phyloP scores from a whole-genome alignment of 495 filamentous ascomycete genomes.

The Penicillium verhagenii region DNA sequence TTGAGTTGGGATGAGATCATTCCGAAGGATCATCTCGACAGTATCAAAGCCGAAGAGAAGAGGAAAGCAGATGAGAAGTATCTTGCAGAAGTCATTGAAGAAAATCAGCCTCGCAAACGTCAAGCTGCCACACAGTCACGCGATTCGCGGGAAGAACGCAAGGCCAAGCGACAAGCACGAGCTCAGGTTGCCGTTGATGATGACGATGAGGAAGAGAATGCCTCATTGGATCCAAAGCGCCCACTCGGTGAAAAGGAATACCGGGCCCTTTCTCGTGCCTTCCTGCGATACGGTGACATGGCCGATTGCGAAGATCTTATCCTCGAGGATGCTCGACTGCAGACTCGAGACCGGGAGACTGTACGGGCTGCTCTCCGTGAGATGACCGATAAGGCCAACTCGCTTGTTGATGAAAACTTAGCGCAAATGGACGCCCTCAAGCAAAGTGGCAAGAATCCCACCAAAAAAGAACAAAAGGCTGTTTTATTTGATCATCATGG shows the following conservation, averaged over 20 bases:
- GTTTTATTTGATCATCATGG: conserved; percentile 90
- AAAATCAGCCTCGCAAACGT: conserved; percentile 83
- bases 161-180: conserved; percentile 88
- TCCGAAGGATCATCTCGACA: conserved; percentile 84
- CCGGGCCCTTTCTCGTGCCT: conserved; percentile 82
- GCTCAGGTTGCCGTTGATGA: conserved; percentile 65
- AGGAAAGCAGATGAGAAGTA: conserved; percentile 79
- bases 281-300: conserved; percentile 83
- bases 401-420: conserved; percentile 67
- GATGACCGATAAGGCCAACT: conserved; percentile 67
- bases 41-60: conserved; percentile 85
- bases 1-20: conserved; percentile 98
- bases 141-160: conserved; percentile 78
- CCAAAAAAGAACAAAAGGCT: conserved; percentile 96
- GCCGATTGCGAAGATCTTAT: conserved; percentile 84
- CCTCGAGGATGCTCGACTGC: conserved; percentile 77
- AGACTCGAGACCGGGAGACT: conserved; percentile 74
- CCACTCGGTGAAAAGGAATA: conserved; percentile 88
- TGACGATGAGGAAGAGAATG: conserved; percentile 55
- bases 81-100: conserved; percentile 76
- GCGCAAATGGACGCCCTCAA: conserved; percentile 59
- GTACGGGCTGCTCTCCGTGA: conserved; percentile 69
- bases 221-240: conserved; percentile 74
- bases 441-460: conserved; percentile 68
- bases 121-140: conserved; percentile 66